Evolutionary conservation across 306 rosid genomes (phyloP), one percentile per base, ranked within the genome.

Genomic region (Datisca glomerata): DNA sequence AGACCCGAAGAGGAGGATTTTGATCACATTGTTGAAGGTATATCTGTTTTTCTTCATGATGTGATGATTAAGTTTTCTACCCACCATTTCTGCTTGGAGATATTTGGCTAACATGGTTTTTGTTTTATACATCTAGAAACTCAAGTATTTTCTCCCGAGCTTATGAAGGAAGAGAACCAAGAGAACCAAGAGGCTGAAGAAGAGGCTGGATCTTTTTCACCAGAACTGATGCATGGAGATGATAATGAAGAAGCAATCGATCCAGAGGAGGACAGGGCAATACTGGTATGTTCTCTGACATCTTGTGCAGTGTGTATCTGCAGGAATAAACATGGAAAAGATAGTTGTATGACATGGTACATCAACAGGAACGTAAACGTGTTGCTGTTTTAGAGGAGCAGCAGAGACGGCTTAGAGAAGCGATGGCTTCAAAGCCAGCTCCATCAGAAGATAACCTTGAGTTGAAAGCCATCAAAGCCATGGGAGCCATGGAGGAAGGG

Each of bases 401-500:
- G 47, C 93, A 74, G 61, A 80, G 74, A 56, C 71, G 84, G 59
- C 62, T 77, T 18, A 67, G 74, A 70, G 91, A 79, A 68, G 93
- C 91, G 40, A 63, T 80, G 74, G 79, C 89, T 33, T 67, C 86
- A 20, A 79, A 74, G 68, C 77, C 93, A 49, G 70, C 86, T 63
- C 86, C 91, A 23, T 43, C 75, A 18, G 95, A 80, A 64, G 97
- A 83, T 61, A 68, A 83, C 67, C 70, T 83, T 20, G 93, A 89
- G 75, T 57, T 70, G 75, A 89, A 84, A 53, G 95, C 95, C 52
- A 58, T 81, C 60, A 89, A 84, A 72, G 73, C 73, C 34, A 89
- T 89, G 97, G 97, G 97, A 42, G 71, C 76, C 57, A 66, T 80
- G 93, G 98, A 80, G 66, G 98, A 89, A 51, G 98, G 98, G 24